Evolutionary conservation across 495 filamentous ascomycete species (phyloP).

Genomic region (Patellaria atrata): DNA sequence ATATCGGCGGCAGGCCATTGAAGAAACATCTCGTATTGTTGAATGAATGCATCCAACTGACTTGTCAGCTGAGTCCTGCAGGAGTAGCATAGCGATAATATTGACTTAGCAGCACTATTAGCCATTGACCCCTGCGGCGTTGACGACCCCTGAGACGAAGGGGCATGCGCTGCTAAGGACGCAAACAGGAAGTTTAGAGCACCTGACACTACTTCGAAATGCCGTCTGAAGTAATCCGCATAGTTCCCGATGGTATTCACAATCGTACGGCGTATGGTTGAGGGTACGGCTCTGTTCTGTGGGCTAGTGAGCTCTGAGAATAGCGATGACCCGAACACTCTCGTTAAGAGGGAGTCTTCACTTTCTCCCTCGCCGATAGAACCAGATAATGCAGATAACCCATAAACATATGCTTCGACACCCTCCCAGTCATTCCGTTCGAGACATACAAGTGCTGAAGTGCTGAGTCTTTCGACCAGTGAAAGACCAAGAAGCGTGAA

Average conservation of each 20-base stretch:
- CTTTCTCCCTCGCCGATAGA: constrained; percentile 51
- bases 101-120: constrained; percentile 61
- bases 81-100: constrained; percentile 62
- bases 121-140: constrained; percentile 50
- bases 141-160: too few species aligned
- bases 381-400: too few species aligned
- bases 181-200: constrained; percentile 73
- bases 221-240: constrained; percentile 64
- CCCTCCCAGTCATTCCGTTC: constrained; percentile 50
- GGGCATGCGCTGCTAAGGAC: too few species aligned
- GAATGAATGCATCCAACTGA: constrained; percentile 63
- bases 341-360: constrained; percentile 49
- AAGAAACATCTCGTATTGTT: constrained; percentile 56
- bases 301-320: constrained; percentile 45
- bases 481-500: constrained; percentile 55
- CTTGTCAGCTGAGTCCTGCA: constrained; percentile 56
- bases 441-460: constrained; percentile 46
- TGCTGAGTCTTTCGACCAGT: constrained; percentile 55
- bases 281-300: constrained; percentile 33
- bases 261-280: constrained; percentile 60
- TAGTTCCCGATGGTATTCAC: constrained; percentile 67
- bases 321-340: constrained; percentile 56
- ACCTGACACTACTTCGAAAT: constrained; percentile 52
- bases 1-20: constrained; percentile 46
- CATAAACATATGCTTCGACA: constrained; percentile 68